Conservation (phyloP, 1,284 basidiomycete genomes). For the Tylopilus orsonianus region DNA sequence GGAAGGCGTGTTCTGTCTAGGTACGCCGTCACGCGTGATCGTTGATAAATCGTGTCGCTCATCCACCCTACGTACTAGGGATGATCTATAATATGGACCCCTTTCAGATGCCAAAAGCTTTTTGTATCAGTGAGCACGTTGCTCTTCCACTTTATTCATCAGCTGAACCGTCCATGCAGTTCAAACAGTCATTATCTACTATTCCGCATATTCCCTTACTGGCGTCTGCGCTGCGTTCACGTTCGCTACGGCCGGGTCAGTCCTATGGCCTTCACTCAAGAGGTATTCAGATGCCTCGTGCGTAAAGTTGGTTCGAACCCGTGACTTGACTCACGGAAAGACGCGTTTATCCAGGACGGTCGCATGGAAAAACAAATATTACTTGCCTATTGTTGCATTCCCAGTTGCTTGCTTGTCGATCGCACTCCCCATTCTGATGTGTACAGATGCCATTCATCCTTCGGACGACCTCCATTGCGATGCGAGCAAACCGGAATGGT, state of each 20-base stretch:
- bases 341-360: slow-evolving; percentile 34
- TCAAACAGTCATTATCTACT: slow-evolving; percentile 32
- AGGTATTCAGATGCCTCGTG: slow-evolving; percentile 33
- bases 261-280: slow-evolving; percentile 48
- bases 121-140: slow-evolving; percentile 50
- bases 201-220: slow-evolving; percentile 48
- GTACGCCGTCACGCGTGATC: slow-evolving; percentile 9
- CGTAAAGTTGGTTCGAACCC: slow-evolving; percentile 12
- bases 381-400: slow-evolving; percentile 43
- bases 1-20: slow-evolving; percentile 31
- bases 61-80: slow-evolving; percentile 39
- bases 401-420: slow-evolving; percentile 46
- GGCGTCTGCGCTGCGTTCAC: slow-evolving; percentile 53
- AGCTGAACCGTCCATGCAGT: slow-evolving; percentile 5
- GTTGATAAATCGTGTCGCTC: not conserved
- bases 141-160: not conserved
- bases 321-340: not conserved
- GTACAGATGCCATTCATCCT: slow-evolving; percentile 44
- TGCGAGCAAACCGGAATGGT: slow-evolving; percentile 55
- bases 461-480: slow-evolving; percentile 57
- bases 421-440: slow-evolving; percentile 45
- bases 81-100: slow-evolving; percentile 65
- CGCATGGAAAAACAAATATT: slow-evolving; percentile 44
- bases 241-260: slow-evolving; percentile 45
- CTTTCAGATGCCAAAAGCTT: slow-evolving; percentile 50